These are phyloP conservation scores for Aspergillus ruber DNA, from an alignment of 2,329 filamentous ascomycete genomes.

Conservation along the genomic window DNA sequence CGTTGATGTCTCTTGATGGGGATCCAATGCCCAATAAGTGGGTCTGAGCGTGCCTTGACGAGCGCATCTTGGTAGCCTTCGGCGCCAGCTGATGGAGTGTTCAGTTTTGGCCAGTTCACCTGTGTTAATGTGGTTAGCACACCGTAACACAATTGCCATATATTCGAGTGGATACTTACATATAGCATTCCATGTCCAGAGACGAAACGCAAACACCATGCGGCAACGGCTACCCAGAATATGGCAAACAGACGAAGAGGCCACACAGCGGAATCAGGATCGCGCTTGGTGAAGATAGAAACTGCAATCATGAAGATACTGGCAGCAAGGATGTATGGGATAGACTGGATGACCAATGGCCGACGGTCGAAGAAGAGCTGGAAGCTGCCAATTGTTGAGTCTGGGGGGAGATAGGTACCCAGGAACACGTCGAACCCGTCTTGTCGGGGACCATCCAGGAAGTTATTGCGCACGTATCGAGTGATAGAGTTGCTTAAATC, in stretches of 20 bases:
- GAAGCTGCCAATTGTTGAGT: conserved; percentile 62
- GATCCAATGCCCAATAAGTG: conserved; percentile 70
- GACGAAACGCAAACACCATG: conserved; percentile 71
- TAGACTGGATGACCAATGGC: conserved; percentile 82
- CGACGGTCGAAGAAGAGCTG: conserved; percentile 77
- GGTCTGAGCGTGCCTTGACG: conserved; percentile 72
- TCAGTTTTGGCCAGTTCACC: conserved; percentile 98
- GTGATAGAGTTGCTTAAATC: conserved; percentile 84
- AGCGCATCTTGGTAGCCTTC: conserved; percentile 88
- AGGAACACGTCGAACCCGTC: conserved; percentile 94
- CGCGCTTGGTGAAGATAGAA: conserved; percentile 63
- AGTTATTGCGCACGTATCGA: conserved; percentile 90
- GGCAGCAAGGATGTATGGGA: conserved; percentile 84
- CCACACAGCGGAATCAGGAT: conserved; percentile 69
- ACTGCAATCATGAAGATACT: conserved; percentile 78
- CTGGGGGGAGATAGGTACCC: conserved; percentile 72
- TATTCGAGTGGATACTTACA: conserved; percentile 52
- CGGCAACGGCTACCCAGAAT: conserved; percentile 65
- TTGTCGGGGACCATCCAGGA: conserved; percentile 84
- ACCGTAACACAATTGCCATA: not conserved
- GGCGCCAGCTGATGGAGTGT: conserved; percentile 74
- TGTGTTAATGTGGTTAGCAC: conserved; percentile 31
- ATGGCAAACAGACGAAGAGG: conserved; percentile 76
- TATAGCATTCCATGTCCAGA: conserved; percentile 83
- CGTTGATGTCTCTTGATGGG: conserved; percentile 61